Conservation (phyloP, 306 rosid genomes). For the Echinosophora koreensis region DNA sequence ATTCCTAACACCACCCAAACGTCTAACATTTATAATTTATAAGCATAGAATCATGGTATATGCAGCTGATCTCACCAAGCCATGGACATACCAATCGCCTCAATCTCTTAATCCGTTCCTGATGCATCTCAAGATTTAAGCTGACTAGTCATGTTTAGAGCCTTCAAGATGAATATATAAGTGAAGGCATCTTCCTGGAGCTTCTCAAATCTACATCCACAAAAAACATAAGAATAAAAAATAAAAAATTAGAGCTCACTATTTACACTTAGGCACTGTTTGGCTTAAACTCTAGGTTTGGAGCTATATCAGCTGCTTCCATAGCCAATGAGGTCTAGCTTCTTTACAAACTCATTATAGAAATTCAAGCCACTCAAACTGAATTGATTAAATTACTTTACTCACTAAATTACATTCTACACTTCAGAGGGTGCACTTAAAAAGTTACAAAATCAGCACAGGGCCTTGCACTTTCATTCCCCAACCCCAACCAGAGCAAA, state of each 20-base stretch:
- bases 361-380: neutral
- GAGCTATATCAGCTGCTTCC: neutral
- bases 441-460: neutral
- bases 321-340: neutral
- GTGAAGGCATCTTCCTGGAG: constrained; percentile 87
- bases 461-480: neutral
- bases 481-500: neutral
- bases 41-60: constrained; percentile 7
- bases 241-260: neutral
- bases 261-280: no score
- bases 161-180: constrained; percentile 66
- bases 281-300: constrained; percentile 24
- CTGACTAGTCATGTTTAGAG: constrained; percentile 60
- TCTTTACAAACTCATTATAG: neutral
- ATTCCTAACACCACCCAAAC: constrained; percentile 3
- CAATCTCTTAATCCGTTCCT: constrained; percentile 1
- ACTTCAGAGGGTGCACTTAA: neutral
- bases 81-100: neutral
- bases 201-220: constrained; percentile 79
- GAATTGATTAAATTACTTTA: neutral
- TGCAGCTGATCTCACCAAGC: constrained; percentile 33
- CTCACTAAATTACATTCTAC: constrained; percentile 7
- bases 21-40: neutral
- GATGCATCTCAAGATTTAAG: neutral
- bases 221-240: neutral